Conservation (phyloP, 441 rosid genomes). For the Populus hybrid region DNA sequence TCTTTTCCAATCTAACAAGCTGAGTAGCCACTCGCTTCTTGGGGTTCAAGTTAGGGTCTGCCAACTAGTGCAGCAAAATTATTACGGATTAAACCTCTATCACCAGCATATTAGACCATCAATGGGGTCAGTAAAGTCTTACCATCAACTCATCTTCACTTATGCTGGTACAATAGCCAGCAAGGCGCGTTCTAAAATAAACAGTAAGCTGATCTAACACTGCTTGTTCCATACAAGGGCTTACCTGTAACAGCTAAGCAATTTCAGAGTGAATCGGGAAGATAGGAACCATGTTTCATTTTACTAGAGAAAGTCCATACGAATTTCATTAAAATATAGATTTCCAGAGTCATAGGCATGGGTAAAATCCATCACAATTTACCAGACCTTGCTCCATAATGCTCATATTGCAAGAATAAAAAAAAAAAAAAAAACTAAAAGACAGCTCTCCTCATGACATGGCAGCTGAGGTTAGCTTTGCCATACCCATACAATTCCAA, state of each 20-base stretch:
- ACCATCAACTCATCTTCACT: constrained; percentile 81
- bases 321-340: background rate
- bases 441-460: constrained; percentile 1
- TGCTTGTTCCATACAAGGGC: constrained; percentile 93
- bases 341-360: background rate
- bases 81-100: constrained; percentile 3
- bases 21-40: constrained; percentile 87
- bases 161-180: constrained; percentile 76
- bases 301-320: background rate
- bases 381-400: background rate
- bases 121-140: constrained; percentile 10
- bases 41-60: constrained; percentile 63
- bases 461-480: background rate
- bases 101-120: constrained; percentile 1
- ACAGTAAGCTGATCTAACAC: constrained; percentile 82
- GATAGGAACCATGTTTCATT: constrained; percentile 4
- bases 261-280: constrained; percentile 16
- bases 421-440: background rate
- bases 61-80: constrained; percentile 46
- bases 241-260: constrained; percentile 49
- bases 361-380: constrained; percentile 2
- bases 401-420: background rate
- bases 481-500: background rate
- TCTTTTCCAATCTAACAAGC: constrained; percentile 87
- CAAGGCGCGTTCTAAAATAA: constrained; percentile 66